Evolutionary conservation across 2,329 filamentous ascomycete genomes (phyloP).

Genomic region (Fusarium equiseti): DNA sequence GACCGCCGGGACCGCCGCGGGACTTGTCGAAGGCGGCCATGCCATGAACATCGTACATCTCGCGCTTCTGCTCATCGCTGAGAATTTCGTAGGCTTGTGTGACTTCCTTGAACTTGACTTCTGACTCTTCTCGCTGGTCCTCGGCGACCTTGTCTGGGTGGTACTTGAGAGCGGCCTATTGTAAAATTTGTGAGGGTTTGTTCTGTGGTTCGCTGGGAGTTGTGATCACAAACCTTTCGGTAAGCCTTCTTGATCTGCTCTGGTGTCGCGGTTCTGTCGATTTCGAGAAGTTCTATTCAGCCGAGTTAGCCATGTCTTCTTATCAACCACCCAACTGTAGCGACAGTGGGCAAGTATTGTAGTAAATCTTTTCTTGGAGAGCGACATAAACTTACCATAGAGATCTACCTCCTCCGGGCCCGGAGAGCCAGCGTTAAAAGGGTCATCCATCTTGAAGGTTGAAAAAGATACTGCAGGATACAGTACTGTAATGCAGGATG

Average conservation of each 20-base stretch:
- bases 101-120: conserved; percentile 91
- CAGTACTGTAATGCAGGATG: conserved; percentile 46
- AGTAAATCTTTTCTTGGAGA: neutral
- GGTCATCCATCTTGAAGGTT: conserved; percentile 44
- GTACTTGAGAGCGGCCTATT: conserved; percentile 83
- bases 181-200: conserved; percentile 22
- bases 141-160: conserved; percentile 97
- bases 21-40: conserved; percentile 94
- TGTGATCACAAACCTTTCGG: conserved; percentile 77
- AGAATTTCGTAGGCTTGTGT: conserved; percentile 98
- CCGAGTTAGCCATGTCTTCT: conserved; percentile 24
- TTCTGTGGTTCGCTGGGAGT: neutral
- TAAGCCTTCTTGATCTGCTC: conserved; percentile 95
- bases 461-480: conserved; percentile 26
- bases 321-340: conserved; percentile 13
- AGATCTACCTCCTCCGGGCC: conserved; percentile 66
- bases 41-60: conserved; percentile 92
- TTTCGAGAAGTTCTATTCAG: conserved; percentile 78
- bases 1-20: conserved; percentile 72
- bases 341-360: neutral
- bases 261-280: conserved; percentile 77
- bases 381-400: conserved; percentile 64
- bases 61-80: conserved; percentile 91
- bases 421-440: conserved; percentile 44
- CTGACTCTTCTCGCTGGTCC: conserved; percentile 84